Percentiles rank a stretch among this genome's conserved stretches.
Evolutionary conservation across 1,284 basidiomycete genomes (phyloP).

Genomic region (Lignosus rhinocerotis): DNA sequence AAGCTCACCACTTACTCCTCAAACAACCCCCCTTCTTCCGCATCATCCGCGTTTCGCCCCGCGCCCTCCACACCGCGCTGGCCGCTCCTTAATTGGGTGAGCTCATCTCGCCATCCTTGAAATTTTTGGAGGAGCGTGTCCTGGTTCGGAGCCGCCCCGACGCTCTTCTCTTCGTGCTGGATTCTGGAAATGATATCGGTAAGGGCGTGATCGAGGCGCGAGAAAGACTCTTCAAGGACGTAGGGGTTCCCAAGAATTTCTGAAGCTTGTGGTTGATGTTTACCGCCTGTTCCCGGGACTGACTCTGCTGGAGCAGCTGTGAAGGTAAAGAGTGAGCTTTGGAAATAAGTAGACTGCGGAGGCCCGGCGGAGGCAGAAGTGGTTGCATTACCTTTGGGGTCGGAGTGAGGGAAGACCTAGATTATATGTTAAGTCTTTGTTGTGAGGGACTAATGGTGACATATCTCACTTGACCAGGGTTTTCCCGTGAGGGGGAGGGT

Average conservation of each 20-base stretch:
- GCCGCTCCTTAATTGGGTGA: constrained; percentile 20
- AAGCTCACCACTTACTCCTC: constrained; percentile 22
- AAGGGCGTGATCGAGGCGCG: constrained; percentile 28
- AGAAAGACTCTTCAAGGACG: constrained; percentile 23
- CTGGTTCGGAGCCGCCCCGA: constrained; percentile 23
- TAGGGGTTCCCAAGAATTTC: constrained; percentile 29
- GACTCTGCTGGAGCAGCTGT: constrained; percentile 30
- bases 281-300: constrained; percentile 30
- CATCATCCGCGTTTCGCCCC: not conserved
- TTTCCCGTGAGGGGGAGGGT: constrained; percentile 32
- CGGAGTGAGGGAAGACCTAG: constrained; percentile 34
- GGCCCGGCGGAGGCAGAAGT: not conserved
- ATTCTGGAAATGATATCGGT: constrained; percentile 25
- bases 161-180: constrained; percentile 24
- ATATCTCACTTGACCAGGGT: constrained; percentile 29
- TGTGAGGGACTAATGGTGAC: not conserved
- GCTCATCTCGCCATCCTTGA: constrained; percentile 27
- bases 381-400: constrained; percentile 24
- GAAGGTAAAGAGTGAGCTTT: not conserved
- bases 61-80: not conserved
- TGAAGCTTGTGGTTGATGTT: constrained; percentile 8
- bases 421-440: not conserved
- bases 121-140: constrained; percentile 27
- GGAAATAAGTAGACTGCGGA: not conserved
- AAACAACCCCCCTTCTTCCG: constrained; percentile 27